Base-by-base conservation (phyloP, 176 grass and related monocot genomes). In the Cenchrus purpureus region DNA sequence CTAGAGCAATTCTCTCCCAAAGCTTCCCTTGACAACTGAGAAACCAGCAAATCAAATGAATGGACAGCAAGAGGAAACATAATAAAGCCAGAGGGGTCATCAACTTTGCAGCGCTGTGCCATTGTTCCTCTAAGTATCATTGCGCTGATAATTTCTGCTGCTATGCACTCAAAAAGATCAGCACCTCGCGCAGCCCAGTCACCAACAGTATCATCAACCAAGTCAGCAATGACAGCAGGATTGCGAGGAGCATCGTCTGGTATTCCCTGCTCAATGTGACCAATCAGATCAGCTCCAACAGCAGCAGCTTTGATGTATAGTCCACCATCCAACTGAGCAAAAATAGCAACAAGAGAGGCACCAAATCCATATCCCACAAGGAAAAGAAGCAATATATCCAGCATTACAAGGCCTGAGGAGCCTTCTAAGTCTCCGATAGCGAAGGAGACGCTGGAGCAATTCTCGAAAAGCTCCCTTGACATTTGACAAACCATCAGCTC, bases 61-160 rank as follows among this genome's bases (percentile, higher is more conserved):
- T 98, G 96, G 51, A 98, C 88, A 63, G 95, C 96, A 88, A 98
- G 91, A 29, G 96, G 96, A 89, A 98, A 98, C 59, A 98, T 79
- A 85, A 98, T 98, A 88, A 98, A 98, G 12, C 96, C 96, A 87
- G 96, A 94, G 19, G 96, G 91, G 77, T 93, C 96, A 53, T 98
- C 96, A 83, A 98, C 94, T 98, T 95, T 98, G 90, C 96, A 98
- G 79, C 92, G 88, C 11, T 98, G 77, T 67, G 93, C 96, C 96
- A 98, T 98, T 43, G 96, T 94, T 85, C 91, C 96, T 63, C 96
- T 93, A 48, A 98, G 96, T 92, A 98, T 98, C 93, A 98, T 98
- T 64, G 96, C 96, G 86, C 96, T 98, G 63, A 98, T 98, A 90
- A 98, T 98, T 91, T 98, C 96, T 73, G 96, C 96, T 85, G 96